Base-by-base conservation (phyloP, 768 basidiomycete genomes). In the Tylopilus felleus region DNA sequence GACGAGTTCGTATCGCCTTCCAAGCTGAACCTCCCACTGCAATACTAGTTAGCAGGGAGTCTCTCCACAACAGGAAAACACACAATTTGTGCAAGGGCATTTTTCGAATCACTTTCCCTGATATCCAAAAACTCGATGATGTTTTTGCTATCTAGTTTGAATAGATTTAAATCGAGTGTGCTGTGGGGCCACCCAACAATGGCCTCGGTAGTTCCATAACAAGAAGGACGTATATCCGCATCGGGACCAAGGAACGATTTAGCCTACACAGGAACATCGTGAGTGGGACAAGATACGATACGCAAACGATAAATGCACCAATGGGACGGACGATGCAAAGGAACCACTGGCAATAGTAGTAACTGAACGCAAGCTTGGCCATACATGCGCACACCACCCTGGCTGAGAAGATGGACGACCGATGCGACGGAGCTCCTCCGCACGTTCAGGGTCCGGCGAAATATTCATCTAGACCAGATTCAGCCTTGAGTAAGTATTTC, bases 111-210 rank as follows among this genome's bases (percentile, higher is more conserved):
- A 17, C 35, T 13, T 47, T 51, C 29, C 19, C 19, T 27, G 33
- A 58, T 35, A 31, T 64, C 60, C 36, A 64, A 55, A 46, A 62
- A 57, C 38, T 60, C 64, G n/a, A 60, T 47, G 22, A 66, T 5
- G 16, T 19, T 43, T 9, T 22, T 39, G 7, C 5, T 25, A 17
- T 4, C 21, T 2, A 35, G 28, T 23, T 50, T 63, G 38, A 55
- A 63, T 28, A 28, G 52, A 7, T 61, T 54, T 47, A 50, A 14
- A 22, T 61, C 29, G 16, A 28, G 29, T 1, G 52, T 48, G 31
- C 47, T 44, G 41, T 59, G 52, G 12, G 53, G 50, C 8, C 17
- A 27, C 8, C 40, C 61, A 35, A 63, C 43, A 17, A 8, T 4
- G 7, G 17, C 42, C 25, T 61, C 60, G 13, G 56, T 47, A n/a